Evolutionary conservation across 176 grass and related monocot genomes (phyloP).

Genomic region (Triticum urartu): DNA sequence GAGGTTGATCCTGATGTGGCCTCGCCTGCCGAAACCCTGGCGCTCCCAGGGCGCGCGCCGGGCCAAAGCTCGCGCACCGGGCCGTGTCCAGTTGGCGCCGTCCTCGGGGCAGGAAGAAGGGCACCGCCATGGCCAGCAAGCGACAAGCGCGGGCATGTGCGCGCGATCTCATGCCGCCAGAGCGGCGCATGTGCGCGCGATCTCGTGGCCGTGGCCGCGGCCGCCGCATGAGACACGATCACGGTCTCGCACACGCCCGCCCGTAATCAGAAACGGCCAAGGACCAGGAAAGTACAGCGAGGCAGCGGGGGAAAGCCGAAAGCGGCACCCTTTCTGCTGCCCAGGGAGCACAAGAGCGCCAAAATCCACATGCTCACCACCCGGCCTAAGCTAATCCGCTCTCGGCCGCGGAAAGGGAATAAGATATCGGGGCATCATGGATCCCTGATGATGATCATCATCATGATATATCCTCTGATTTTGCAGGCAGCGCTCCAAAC

Average conservation of each 20-base stretch:
- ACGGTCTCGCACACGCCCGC: background rate
- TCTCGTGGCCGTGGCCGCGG: background rate
- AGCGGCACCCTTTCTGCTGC: background rate
- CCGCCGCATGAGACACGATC: background rate
- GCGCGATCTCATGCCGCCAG: background rate
- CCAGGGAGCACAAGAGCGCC: background rate
- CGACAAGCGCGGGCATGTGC: background rate
- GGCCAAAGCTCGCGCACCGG: background rate
- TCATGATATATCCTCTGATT: background rate
- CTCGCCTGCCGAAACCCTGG: background rate
- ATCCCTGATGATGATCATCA: background rate
- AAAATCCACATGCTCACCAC: background rate
- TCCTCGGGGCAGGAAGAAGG: background rate
- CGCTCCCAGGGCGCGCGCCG: background rate
- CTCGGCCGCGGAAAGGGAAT: background rate
- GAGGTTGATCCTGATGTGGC: slow-evolving; percentile 1
- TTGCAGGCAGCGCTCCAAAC: background rate
- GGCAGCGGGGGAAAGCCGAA: background rate
- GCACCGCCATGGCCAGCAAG: background rate
- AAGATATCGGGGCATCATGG: background rate
- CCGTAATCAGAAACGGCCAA: background rate
- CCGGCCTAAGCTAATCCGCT: background rate
- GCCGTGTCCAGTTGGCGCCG: background rate
- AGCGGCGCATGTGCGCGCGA: slow-evolving; percentile 1
- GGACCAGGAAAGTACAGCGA: background rate